phyloP scores from a whole-genome alignment of 2,329 filamentous ascomycete species.

The Penicillium freii region DNA sequence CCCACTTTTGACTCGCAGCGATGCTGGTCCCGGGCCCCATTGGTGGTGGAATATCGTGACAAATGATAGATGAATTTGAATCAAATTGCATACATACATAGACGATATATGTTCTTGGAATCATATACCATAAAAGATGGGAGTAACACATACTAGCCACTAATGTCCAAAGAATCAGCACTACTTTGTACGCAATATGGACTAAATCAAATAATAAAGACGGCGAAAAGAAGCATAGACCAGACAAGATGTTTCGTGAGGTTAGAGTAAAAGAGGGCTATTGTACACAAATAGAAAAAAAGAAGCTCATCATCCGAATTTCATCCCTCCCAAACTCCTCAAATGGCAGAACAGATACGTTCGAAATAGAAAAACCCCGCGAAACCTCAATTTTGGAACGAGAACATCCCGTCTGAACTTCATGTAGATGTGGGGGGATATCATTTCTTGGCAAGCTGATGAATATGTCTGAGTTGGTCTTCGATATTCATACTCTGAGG shows the following conservation, averaged over 20 bases:
- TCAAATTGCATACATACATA: background rate
- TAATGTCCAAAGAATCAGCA: background rate
- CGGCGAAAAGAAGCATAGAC: background rate
- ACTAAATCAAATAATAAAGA: background rate
- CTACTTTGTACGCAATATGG: background rate
- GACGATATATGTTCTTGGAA: background rate
- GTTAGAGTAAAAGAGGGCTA: conserved; percentile 3
- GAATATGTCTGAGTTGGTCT: conserved; percentile 74
- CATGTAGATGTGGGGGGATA: background rate
- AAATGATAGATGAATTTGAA: conserved; percentile 9
- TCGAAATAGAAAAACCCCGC: background rate
- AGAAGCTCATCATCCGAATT: conserved; percentile 4
- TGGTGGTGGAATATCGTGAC: background rate
- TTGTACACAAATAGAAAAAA: conserved; percentile 7
- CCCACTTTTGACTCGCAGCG: background rate
- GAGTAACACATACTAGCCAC: background rate
- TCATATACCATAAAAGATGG: background rate
- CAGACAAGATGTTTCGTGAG: conserved; percentile 6
- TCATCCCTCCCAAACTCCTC: conserved; percentile 9
- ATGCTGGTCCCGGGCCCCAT: background rate
- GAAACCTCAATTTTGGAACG: background rate
- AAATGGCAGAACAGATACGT: conserved; percentile 1
- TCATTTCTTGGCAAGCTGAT: conserved; percentile 53
- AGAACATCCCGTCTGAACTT: conserved; percentile 1
- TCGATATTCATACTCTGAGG: conserved; percentile 66